phyloP scores from a whole-genome alignment of 164 flowering plant species.

The Aristolochia contorta region DNA sequence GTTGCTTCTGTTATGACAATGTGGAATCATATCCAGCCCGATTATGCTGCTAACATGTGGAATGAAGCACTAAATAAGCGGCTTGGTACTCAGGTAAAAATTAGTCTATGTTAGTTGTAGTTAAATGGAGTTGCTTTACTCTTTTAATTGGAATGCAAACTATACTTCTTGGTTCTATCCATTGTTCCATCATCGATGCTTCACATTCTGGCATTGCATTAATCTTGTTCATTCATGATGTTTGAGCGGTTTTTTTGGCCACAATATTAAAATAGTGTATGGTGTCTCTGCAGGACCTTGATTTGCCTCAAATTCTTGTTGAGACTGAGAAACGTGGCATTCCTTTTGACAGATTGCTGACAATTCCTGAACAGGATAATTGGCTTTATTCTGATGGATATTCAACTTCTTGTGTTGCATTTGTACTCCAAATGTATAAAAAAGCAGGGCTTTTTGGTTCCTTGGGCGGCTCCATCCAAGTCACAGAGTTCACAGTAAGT shows the following conservation, averaged over 20 bases:
- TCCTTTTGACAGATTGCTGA: slow-evolving; percentile 67
- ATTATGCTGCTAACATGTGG: slow-evolving; percentile 91
- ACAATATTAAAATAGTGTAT: not conserved
- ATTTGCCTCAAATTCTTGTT: slow-evolving; percentile 72
- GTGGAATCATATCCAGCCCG: slow-evolving; percentile 76
- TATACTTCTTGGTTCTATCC: no score
- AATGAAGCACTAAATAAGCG: slow-evolving; percentile 95
- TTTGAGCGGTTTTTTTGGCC: no score
- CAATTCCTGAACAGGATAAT: slow-evolving; percentile 86
- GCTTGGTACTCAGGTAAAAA: slow-evolving; percentile 71
- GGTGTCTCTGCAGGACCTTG: slow-evolving; percentile 48
- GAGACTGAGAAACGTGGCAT: slow-evolving; percentile 79
- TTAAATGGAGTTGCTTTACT: not conserved
- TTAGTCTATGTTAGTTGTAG: not conserved
- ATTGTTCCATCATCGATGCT: no score
- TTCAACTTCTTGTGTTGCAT: slow-evolving; percentile 89
- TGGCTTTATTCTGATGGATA: slow-evolving; percentile 88
- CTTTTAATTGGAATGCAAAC: no score
- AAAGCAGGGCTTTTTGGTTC: slow-evolving; percentile 80
- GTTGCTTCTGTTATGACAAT: slow-evolving; percentile 94
- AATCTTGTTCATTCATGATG: not conserved
- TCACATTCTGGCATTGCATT: not conserved
- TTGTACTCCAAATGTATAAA: slow-evolving; percentile 86
- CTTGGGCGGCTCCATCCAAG: slow-evolving; percentile 62
- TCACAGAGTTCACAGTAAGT: slow-evolving; percentile 93